These are phyloP conservation scores for Fonsecaea multimorphosa DNA, from an alignment of 2,329 filamentous ascomycete species.

Conservation along the genomic window DNA sequence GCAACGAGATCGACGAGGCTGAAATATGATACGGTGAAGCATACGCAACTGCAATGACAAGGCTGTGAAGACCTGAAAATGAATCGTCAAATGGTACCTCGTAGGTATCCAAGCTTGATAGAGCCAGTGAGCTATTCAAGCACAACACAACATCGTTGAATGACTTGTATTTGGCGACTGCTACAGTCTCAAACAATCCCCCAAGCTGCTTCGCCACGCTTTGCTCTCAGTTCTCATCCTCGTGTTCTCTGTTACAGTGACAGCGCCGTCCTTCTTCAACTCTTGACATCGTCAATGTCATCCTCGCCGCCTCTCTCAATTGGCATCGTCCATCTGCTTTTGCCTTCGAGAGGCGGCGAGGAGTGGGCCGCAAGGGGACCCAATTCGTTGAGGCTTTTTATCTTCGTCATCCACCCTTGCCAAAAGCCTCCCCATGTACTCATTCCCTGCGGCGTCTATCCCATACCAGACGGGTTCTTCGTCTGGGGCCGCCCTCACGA, in stretches of 20 bases:
- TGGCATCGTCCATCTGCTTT: neutral
- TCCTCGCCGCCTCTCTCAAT: neutral
- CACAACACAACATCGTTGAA: neutral
- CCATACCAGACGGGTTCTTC: constrained; percentile 4
- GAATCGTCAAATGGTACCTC: neutral
- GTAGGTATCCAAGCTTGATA: neutral
- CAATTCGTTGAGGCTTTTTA: neutral
- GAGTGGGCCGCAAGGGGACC: neutral
- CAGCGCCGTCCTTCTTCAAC: no score
- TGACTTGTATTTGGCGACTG: neutral
- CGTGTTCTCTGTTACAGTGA: no score
- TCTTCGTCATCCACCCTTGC: neutral
- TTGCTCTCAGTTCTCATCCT: no score
- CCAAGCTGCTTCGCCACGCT: neutral
- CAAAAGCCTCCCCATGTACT: constrained; percentile 7
- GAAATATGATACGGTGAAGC: neutral
- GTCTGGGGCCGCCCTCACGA: neutral
- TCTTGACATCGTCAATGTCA: no score
- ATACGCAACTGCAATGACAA: neutral
- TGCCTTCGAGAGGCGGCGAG: neutral
- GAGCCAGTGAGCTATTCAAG: neutral
- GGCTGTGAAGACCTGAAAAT: neutral
- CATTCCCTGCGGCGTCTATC: constrained; percentile 1
- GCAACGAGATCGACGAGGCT: constrained; percentile 1
- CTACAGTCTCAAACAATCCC: neutral